A percentile compares a stretch with the other conserved stretches of the same genome.
These are phyloP conservation scores for Chaetomium sp. DNA, from an alignment of 2,329 filamentous ascomycete genomes.

Conservation along the genomic window DNA sequence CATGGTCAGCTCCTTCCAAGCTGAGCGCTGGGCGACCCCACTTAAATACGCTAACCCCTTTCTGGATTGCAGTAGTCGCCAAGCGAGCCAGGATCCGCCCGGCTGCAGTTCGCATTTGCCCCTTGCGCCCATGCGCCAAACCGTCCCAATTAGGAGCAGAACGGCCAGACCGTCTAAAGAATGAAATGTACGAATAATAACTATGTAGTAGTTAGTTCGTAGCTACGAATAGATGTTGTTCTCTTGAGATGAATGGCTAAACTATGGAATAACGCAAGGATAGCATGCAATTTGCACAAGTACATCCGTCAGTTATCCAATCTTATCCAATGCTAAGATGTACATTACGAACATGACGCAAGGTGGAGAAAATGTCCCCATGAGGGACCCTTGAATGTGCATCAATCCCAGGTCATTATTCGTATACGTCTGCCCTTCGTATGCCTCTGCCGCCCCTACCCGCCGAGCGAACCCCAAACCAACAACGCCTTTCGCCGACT, in stretches of 20 bases:
- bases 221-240: too few species aligned
- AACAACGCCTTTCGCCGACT: constrained; percentile 21
- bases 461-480: background rate
- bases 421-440: background rate
- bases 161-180: too few species aligned
- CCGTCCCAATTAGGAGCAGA: background rate
- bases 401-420: constrained; percentile 1
- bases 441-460: background rate
- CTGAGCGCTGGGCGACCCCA: constrained; percentile 22
- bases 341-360: constrained; percentile 8
- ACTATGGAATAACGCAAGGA: background rate
- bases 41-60: constrained; percentile 17
- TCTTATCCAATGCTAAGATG: background rate
- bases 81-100: constrained; percentile 8
- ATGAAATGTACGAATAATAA: too few species aligned
- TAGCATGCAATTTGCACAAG: background rate
- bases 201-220: too few species aligned
- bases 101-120: constrained; percentile 19
- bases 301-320: background rate
- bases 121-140: background rate
- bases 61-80: constrained; percentile 13
- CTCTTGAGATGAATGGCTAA: background rate
- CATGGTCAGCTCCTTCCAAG: constrained; percentile 31
- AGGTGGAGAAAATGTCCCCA: constrained; percentile 1
- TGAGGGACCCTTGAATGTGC: background rate